A percentile compares a stretch with the other conserved stretches of the same genome.
Conservation (phyloP, 1,284 basidiomycete species). For the Fomitiporia mediterranea region DNA sequence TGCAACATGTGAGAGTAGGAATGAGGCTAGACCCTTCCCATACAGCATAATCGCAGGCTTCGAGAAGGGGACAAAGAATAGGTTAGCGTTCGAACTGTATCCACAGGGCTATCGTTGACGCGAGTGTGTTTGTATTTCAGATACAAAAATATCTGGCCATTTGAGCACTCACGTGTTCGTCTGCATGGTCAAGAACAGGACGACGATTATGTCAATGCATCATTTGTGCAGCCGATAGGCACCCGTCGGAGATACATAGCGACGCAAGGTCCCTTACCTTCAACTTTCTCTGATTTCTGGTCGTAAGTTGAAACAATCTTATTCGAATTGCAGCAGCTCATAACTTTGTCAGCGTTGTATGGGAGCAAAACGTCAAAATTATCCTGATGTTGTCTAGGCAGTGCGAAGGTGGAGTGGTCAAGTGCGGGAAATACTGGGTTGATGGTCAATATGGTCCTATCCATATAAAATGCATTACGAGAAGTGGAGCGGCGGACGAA, state of each 20-base stretch:
- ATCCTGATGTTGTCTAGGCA: conserved; percentile 91
- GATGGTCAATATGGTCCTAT: conserved; percentile 69
- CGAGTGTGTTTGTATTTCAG: conserved; percentile 37
- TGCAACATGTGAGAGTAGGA: conserved; percentile 13
- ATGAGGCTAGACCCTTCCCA: conserved; percentile 47
- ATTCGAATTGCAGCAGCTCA: not conserved
- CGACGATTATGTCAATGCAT: conserved; percentile 95
- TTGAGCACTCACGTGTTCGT: conserved; percentile 85
- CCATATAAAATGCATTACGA: conserved; percentile 58
- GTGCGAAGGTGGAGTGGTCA: conserved; percentile 82
- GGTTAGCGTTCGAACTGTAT: conserved; percentile 33
- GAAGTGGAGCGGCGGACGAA: conserved; percentile 38
- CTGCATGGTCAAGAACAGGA: conserved; percentile 45
- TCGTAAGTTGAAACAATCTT: conserved; percentile 56
- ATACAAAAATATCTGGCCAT: conserved; percentile 93
- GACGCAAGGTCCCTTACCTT: conserved; percentile 90
- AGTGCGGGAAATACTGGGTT: conserved; percentile 92
- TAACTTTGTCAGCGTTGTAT: conserved; percentile 51
- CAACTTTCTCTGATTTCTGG: conserved; percentile 94
- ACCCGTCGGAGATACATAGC: conserved; percentile 86
- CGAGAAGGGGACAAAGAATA: conserved; percentile 92
- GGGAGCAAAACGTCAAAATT: conserved; percentile 78
- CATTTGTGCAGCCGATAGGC: conserved; percentile 81
- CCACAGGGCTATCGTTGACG: conserved; percentile 27
- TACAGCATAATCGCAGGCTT: conserved; percentile 95